phyloP scores from a whole-genome alignment of 768 basidiomycete genomes.

The Hygrophorus russula region DNA sequence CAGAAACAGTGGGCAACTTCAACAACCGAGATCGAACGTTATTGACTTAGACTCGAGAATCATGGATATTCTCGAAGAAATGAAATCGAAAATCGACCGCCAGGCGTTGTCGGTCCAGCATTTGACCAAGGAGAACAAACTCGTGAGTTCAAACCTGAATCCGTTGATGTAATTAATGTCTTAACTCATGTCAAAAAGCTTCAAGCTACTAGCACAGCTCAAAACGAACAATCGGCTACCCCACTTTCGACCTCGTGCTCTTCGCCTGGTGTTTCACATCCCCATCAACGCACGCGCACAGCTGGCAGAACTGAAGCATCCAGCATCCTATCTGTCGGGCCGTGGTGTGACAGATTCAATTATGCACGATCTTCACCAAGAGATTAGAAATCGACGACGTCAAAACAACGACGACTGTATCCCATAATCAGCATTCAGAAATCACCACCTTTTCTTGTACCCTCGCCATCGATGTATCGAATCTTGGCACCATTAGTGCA shows the following conservation, averaged over 20 bases:
- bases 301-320: not conserved
- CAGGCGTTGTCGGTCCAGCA: constrained; percentile 32
- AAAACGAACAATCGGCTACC: not conserved
- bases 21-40: not conserved
- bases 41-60: constrained; percentile 13
- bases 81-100: constrained; percentile 39
- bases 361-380: too few species aligned
- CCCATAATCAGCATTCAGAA: too few species aligned
- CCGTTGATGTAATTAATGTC: too few species aligned
- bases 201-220: constrained; percentile 1
- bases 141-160: constrained; percentile 19
- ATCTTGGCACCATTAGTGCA: too few species aligned
- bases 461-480: too few species aligned
- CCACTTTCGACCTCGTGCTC: not conserved
- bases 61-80: constrained; percentile 27
- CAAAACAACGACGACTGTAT: too few species aligned
- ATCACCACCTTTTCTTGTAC: too few species aligned
- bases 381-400: too few species aligned
- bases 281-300: not conserved
- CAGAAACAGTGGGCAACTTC: not conserved
- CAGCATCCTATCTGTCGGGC: not conserved
- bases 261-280: not conserved
- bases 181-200: not conserved
- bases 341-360: not conserved
- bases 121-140: constrained; percentile 35